Percentiles rank a stretch among this genome's conserved stretches.
phyloP scores from a whole-genome alignment of 164 flowering plant species.

The Nelumbo lutea region DNA sequence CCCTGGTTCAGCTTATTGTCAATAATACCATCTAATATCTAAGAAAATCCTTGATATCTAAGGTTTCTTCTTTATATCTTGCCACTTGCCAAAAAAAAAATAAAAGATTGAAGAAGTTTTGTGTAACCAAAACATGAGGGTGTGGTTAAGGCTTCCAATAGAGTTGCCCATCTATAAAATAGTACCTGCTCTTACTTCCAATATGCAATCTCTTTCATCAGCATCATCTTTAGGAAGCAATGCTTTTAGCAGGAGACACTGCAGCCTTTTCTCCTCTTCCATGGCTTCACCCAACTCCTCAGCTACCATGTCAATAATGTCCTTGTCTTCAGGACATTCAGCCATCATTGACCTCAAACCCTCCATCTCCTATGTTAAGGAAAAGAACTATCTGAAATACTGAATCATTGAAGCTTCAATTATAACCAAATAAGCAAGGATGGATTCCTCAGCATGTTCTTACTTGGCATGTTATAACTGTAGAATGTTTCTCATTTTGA shows the following conservation, averaged over 20 bases:
- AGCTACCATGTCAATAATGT: conserved; percentile 66
- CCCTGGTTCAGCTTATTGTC: conserved; percentile 38
- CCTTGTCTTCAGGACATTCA: conserved; percentile 73
- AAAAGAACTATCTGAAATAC: not conserved
- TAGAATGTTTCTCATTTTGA: too few relatives aligned
- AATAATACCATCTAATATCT: conserved; percentile 1
- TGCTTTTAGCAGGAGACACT: conserved; percentile 52
- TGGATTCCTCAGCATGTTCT: too few relatives aligned
- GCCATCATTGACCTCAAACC: conserved; percentile 56
- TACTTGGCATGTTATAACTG: too few relatives aligned
- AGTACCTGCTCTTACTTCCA: conserved; percentile 99
- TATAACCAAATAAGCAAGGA: too few relatives aligned
- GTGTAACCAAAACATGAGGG: not conserved
- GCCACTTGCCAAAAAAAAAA: too few relatives aligned
- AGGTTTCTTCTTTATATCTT: too few relatives aligned
- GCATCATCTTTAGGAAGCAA: conserved; percentile 96
- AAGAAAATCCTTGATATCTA: not conserved
- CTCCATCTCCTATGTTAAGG: conserved; percentile 60
- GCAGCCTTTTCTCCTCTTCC: conserved; percentile 67
- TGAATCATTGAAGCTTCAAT: not conserved
- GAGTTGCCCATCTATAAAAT: conserved; percentile 1
- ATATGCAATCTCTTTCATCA: conserved; percentile 90
- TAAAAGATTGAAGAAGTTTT: not conserved
- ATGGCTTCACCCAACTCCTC: conserved; percentile 60
- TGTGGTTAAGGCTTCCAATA: conserved; percentile 2